Conservation (phyloP, 2,329 filamentous ascomycete species). For the Cladosporium colombiae region DNA sequence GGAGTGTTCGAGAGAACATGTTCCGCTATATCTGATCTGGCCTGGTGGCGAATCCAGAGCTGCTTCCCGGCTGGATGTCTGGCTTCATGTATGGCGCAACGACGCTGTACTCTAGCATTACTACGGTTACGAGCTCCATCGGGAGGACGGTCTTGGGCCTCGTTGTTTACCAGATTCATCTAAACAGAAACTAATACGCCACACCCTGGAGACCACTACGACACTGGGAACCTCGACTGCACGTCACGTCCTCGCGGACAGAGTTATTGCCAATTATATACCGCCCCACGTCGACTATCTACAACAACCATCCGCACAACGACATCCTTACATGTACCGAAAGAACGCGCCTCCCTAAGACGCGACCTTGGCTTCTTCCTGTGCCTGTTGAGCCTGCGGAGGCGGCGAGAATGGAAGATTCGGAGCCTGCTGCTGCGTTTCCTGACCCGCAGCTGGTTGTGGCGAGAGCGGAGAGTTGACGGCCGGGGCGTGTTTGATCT, state of each 20-base stretch:
- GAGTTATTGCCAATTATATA: not conserved
- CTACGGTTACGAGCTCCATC: not conserved
- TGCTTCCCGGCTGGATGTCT: not conserved
- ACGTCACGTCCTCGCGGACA: slow-evolving; percentile 4
- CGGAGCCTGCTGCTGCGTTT: not conserved
- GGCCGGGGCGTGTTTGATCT: slow-evolving; percentile 39
- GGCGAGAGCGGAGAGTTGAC: not conserved
- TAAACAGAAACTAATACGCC: not conserved
- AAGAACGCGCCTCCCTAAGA: slow-evolving; percentile 18
- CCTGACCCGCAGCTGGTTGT: not conserved
- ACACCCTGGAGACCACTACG: not conserved
- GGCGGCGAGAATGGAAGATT: slow-evolving; percentile 16
- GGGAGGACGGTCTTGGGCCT: not conserved
- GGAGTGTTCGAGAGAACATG: slow-evolving; percentile 75
- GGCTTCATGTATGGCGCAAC: not conserved
- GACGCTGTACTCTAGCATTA: not conserved
- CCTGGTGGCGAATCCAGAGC: not conserved
- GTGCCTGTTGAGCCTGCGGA: slow-evolving; percentile 3
- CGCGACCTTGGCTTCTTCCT: slow-evolving; percentile 8
- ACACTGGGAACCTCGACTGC: not conserved
- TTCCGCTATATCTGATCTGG: slow-evolving; percentile 63
- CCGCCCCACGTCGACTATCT: not conserved
- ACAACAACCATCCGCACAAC: not conserved
- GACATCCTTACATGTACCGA: not conserved
- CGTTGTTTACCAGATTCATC: not conserved